Evolutionary conservation across 1,284 basidiomycete species (phyloP).

Genomic region (Cutaneotrichosporon sp.): DNA sequence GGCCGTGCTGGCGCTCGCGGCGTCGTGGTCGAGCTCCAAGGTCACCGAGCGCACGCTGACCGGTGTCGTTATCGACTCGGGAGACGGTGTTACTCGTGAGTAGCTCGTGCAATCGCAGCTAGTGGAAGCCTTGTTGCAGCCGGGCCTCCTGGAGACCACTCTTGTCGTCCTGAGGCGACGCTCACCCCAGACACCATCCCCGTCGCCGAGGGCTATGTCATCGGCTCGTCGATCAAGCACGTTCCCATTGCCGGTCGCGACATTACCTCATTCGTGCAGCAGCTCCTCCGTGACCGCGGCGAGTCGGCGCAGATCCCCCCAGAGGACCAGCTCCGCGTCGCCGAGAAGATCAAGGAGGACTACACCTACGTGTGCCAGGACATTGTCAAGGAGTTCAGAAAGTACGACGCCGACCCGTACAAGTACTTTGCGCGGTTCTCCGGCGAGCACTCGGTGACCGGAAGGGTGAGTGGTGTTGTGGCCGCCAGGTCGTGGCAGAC

Average conservation of each 20-base stretch:
- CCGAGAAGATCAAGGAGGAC: slow-evolving; percentile 96
- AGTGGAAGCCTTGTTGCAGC: too few relatives aligned
- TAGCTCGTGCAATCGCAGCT: too few relatives aligned
- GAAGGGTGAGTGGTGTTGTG: slow-evolving; percentile 63
- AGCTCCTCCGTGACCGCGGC: slow-evolving; percentile 91
- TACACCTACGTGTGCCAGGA: slow-evolving; percentile 99
- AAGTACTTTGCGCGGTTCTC: slow-evolving; percentile 95
- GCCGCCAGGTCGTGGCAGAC: neutral
- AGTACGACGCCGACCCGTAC: slow-evolving; percentile 95
- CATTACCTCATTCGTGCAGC: slow-evolving; percentile 96
- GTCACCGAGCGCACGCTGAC: slow-evolving; percentile 92
- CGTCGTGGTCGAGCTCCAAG: slow-evolving; percentile 93
- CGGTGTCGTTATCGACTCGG: slow-evolving; percentile 97
- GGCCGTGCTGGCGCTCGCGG: slow-evolving; percentile 97
- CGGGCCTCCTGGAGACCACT: too few relatives aligned
- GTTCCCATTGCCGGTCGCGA: slow-evolving; percentile 98
- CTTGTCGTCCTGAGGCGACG: too few relatives aligned
- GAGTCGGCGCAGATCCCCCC: slow-evolving; percentile 88
- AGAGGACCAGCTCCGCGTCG: slow-evolving; percentile 92
- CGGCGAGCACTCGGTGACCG: slow-evolving; percentile 90
- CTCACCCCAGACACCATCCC: slow-evolving; percentile 52
- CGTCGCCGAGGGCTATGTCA: slow-evolving; percentile 91
- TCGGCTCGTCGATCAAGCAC: slow-evolving; percentile 98
- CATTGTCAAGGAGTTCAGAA: slow-evolving; percentile 98
- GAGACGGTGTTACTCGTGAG: slow-evolving; percentile 91